A percentile compares a stretch with the other conserved stretches of the same genome.
Evolutionary conservation across 129 eudicot species (phyloP).

Genomic region (Centrapalus pauciflorus): DNA sequence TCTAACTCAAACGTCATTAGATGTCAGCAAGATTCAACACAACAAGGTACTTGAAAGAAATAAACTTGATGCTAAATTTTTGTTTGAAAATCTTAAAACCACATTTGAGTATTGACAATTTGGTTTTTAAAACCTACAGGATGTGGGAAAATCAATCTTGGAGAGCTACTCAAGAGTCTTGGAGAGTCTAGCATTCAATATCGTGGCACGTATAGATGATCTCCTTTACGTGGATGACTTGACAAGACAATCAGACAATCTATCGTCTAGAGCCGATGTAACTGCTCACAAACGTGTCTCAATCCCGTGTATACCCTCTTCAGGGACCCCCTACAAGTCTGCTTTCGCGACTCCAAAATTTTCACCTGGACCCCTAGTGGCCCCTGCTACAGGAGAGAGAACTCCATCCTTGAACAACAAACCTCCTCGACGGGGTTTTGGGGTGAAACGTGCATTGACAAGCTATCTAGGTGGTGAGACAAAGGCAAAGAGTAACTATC

Average conservation of each 20-base stretch:
- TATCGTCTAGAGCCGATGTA: slow-evolving; percentile 27
- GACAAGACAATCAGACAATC: slow-evolving; percentile 54
- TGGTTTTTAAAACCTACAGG: slow-evolving; percentile 34
- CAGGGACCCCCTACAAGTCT: slow-evolving; percentile 76
- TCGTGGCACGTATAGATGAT: slow-evolving; percentile 86
- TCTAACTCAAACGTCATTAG: slow-evolving; percentile 84
- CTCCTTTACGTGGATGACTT: slow-evolving; percentile 78
- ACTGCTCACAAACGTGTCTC: slow-evolving; percentile 44
- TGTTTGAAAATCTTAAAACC: not conserved
- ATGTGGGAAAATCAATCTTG: slow-evolving; percentile 78
- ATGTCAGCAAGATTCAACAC: slow-evolving; percentile 88
- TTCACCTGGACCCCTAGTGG: slow-evolving; percentile 47
- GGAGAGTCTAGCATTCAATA: slow-evolving; percentile 76
- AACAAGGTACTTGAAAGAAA: slow-evolving; percentile 53
- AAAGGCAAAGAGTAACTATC: slow-evolving; percentile 42
- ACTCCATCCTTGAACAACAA: slow-evolving; percentile 57
- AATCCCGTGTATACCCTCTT: slow-evolving; percentile 36
- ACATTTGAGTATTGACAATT: not conserved
- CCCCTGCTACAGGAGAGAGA: slow-evolving; percentile 62
- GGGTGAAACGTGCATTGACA: slow-evolving; percentile 78
- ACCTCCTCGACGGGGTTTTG: slow-evolving; percentile 68
- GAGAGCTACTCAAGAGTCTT: slow-evolving; percentile 94
- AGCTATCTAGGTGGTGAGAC: slow-evolving; percentile 73
- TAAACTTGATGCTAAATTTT: not conserved
- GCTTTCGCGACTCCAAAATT: slow-evolving; percentile 64